Evolutionary conservation across 2,329 filamentous ascomycete species (phyloP).

Genomic region (Drechslera avenae): DNA sequence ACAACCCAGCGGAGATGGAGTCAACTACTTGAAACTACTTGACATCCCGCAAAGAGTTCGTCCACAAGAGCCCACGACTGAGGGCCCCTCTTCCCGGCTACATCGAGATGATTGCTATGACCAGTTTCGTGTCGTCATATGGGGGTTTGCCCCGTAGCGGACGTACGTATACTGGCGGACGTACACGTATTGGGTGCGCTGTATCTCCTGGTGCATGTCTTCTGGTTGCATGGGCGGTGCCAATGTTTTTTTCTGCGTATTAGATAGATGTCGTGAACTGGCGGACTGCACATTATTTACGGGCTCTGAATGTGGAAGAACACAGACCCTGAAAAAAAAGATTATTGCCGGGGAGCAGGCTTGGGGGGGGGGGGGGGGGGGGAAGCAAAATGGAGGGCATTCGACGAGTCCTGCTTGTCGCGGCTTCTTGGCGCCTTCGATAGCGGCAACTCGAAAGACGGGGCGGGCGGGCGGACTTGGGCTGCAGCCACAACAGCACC

Average conservation of each 20-base stretch:
- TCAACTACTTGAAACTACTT: neutral
- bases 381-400: neutral
- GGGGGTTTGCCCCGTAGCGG: neutral
- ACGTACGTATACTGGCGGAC: neutral
- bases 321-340: constrained; percentile 6
- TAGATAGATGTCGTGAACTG: constrained; percentile 35
- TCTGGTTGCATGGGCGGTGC: constrained; percentile 5
- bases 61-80: neutral
- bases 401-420: constrained; percentile 21
- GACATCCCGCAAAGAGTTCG: neutral
- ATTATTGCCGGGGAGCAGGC: constrained; percentile 3
- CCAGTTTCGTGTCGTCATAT: neutral
- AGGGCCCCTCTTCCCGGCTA: neutral
- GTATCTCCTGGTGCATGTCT: neutral
- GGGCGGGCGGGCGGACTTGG: constrained; percentile 23
- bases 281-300: constrained; percentile 2
- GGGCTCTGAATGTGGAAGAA: constrained; percentile 2
- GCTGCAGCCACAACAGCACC: constrained; percentile 34
- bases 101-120: neutral
- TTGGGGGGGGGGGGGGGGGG: no score
- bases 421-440: constrained; percentile 33
- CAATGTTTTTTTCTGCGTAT: constrained; percentile 24
- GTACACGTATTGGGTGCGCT: neutral
- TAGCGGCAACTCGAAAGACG: constrained; percentile 35
- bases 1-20: constrained; percentile 1